Evolutionary conservation across 2,329 filamentous ascomycete genomes (phyloP), one percentile per base, ranked within the genome.

Genomic region (Trichocomaceae sp.): DNA sequence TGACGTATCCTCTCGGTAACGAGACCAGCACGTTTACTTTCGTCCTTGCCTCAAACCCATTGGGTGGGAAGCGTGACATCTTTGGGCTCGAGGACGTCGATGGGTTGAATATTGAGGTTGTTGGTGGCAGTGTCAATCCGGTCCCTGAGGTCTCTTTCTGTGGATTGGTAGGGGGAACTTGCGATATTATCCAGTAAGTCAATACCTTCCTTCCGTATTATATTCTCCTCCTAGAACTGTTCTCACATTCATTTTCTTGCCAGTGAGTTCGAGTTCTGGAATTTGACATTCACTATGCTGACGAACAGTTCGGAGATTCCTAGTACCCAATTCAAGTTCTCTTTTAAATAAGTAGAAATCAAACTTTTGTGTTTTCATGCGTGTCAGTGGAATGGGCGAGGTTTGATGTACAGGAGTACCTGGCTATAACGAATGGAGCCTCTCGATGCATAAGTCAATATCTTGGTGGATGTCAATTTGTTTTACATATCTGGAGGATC

Each of bases 1-100:
- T 85, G 2, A 75, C 75, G 0, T 85, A 85, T 58, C 82, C 82
- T 0, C 59, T 68, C 13, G 81, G 80, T 1, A 79, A 76, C 44
- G 62, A 69, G 0, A 68, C 67, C 3, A 80, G 77, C 22, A 66
- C 74, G 15, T 83, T 83, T 62, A 75, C 72, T 1, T 72, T 83
- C 47, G 54, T 9, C 47, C 58, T 31, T 15, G 52, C 60, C 2
- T 42, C 59, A 0, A 62, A 62, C 41, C 60, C 59, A 1, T 58
- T 61, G 2, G 56, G 59, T 0, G 47, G 19, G 10, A 55, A 52
- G 35, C 48, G 60, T 1, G 60, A 54, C 42, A 56, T 56, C 12
- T 33, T 26, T 22, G 46, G 55, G 0, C 19, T 62, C 0, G 39
- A 49, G 3, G 60, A 61, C 51, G 46, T 62, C 4, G 53, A 61